Percentiles rank a stretch among this genome's conserved stretches.
phyloP scores from a whole-genome alignment of 331 rosid species.

The Acacia pycnantha region DNA sequence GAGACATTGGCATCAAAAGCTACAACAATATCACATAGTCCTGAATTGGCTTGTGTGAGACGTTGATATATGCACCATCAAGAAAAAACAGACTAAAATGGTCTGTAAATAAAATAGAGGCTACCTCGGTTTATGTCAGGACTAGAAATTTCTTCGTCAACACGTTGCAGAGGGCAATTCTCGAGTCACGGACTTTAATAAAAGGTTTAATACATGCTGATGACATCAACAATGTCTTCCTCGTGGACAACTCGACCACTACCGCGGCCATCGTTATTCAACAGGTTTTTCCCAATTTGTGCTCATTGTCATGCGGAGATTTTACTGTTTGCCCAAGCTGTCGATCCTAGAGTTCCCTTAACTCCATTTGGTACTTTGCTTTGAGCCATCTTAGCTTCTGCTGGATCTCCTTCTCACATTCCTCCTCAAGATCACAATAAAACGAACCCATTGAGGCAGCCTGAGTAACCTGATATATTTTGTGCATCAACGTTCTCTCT shows the following conservation, averaged over 20 bases:
- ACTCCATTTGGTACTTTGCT: slow-evolving; percentile 66
- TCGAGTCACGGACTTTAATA: slow-evolving; percentile 33
- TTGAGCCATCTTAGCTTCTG: slow-evolving; percentile 75
- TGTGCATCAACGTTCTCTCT: too few relatives aligned
- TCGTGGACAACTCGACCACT: too few relatives aligned
- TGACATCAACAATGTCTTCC: slow-evolving; percentile 34
- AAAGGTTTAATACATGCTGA: slow-evolving; percentile 40
- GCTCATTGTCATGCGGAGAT: slow-evolving; percentile 30
- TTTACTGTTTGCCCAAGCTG: slow-evolving; percentile 38
- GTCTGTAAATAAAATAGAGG: too few relatives aligned
- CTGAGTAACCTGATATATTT: too few relatives aligned
- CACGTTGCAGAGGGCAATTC: slow-evolving; percentile 33
- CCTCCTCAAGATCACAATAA: slow-evolving; percentile 36
- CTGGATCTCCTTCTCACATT: slow-evolving; percentile 45
- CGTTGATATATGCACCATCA: too few relatives aligned
- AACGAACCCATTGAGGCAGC: slow-evolving; percentile 31
- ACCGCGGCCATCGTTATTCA: too few relatives aligned
- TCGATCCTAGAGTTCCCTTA: slow-evolving; percentile 48
- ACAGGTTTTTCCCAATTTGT: too few relatives aligned
- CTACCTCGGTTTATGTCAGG: slow-evolving; percentile 44
- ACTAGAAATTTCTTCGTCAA: slow-evolving; percentile 48
- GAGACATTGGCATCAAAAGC: too few relatives aligned
- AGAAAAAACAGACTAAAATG: too few relatives aligned
- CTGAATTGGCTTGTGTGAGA: too few relatives aligned
- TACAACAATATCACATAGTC: too few relatives aligned